Base-by-base conservation (phyloP, 495 filamentous ascomycete genomes). In the Neurospora sublineolata region DNA sequence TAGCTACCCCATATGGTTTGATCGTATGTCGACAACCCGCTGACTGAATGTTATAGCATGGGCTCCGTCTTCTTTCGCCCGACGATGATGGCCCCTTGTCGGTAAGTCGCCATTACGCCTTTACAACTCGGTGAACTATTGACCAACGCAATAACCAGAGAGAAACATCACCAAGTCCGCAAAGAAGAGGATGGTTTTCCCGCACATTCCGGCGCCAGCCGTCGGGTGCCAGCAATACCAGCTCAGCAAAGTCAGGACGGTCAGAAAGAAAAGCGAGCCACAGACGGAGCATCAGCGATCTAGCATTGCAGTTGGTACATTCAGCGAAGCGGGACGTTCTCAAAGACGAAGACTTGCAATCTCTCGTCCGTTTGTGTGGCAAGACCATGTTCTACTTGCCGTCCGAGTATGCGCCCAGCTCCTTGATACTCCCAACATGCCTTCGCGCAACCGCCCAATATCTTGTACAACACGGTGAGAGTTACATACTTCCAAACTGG, bases 331-430 rank as follows among this genome's bases (percentile, higher is more conserved):
- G 84, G 76, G 87, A 88, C 71, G 85, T 81, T 16, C 76, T 93
- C 69, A 88, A 86, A 75, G 87, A 87, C 64, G 87, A 86, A 75
- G 84, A 86, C 42, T 73, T 94, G 37, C 86, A 89, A 73, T 86
- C 83, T 69, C 80, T 94, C 36, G 86, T 91, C 70, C 86, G 90
- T n/a, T 80, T 95, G 46, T 92, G 92, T 67, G 92, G 92, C 23
- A 87, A 89, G 77, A 89, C 89, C 76, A 82, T 87, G 44, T 80
- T 95, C 41, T 86, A 86, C 39, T 82, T 94, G n/a, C 90, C 91
- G 0, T 75, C 80, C 0, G 88, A 90, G 64, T 89, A 92, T 75
- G 84, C 89, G 18, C 87, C 92, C 9, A 83, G 84, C 4, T 85
- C 87, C 30, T 81, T 93, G 69, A 81, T 86, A 20, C 81, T 95